phyloP scores from a whole-genome alignment of 805 yeast genomes.

The Sugiyamaella americana region DNA sequence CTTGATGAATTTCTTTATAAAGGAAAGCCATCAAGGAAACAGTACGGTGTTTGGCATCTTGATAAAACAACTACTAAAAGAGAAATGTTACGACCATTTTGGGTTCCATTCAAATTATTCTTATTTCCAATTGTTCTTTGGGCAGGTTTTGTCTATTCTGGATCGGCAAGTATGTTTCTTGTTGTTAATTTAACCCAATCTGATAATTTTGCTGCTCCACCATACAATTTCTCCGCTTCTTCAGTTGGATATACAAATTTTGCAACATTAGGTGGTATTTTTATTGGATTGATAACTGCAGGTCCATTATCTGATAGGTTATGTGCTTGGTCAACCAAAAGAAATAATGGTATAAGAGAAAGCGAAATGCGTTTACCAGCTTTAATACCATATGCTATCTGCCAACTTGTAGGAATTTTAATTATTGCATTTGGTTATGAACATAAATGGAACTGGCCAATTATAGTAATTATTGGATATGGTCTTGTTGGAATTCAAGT shows the following conservation, averaged over 20 bases:
- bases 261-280: conserved; percentile 8
- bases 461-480: conserved; percentile 10
- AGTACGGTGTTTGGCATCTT: conserved; percentile 1
- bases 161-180: conserved; percentile 5
- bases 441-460: conserved; percentile 7
- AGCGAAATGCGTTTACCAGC: conserved; percentile 11
- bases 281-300: conserved; percentile 8
- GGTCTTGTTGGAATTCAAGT: conserved; percentile 6
- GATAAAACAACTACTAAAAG: not conserved
- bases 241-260: conserved; percentile 9
- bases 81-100: conserved; percentile 2
- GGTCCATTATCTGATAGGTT: conserved; percentile 12
- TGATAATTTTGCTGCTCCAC: conserved; percentile 6
- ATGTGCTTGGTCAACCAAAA: conserved; percentile 2
- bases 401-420: conserved; percentile 1
- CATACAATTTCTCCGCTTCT: conserved; percentile 8
- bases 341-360: conserved; percentile 11
- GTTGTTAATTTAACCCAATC: conserved; percentile 9
- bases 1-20: conserved; percentile 4
- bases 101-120: conserved; percentile 9
- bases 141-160: conserved; percentile 7
- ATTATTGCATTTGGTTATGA: conserved; percentile 8
- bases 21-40: conserved; percentile 7
- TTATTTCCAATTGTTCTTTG: conserved; percentile 8
- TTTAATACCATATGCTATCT: conserved; percentile 3